Evolutionary conservation across 2,329 filamentous ascomycete species (phyloP).

Genomic region (Trichoderma atrobrunneum): DNA sequence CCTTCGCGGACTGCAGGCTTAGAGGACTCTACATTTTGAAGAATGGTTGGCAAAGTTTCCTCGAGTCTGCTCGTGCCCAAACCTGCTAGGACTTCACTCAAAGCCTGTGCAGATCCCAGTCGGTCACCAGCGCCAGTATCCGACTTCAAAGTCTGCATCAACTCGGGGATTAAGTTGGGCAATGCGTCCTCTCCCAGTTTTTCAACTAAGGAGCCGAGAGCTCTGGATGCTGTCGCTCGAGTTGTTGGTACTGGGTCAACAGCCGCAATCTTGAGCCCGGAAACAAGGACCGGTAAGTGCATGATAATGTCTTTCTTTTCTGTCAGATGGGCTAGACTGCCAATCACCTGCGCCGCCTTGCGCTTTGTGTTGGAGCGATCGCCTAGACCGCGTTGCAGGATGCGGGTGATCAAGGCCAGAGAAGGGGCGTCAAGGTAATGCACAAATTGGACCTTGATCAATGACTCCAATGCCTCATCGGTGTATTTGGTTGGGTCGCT

Average conservation of each 20-base stretch:
- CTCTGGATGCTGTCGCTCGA: conserved; percentile 91
- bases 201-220: conserved; percentile 92
- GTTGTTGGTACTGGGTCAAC: conserved; percentile 97
- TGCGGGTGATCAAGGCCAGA: conserved; percentile 88
- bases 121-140: conserved; percentile 95
- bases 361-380: conserved; percentile 94
- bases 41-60: conserved; percentile 91
- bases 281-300: conserved; percentile 88
- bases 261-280: conserved; percentile 81
- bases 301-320: conserved; percentile 91
- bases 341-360: conserved; percentile 96
- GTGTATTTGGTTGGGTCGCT: conserved; percentile 98
- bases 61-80: conserved; percentile 89
- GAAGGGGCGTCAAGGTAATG: conserved; percentile 98
- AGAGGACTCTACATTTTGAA: conserved; percentile 91
- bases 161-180: conserved; percentile 92
- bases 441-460: conserved; percentile 98
- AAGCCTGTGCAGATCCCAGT: conserved; percentile 91
- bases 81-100: conserved; percentile 93
- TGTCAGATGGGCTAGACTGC: conserved; percentile 92
- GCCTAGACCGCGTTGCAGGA: conserved; percentile 85
- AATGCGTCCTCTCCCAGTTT: conserved; percentile 96
- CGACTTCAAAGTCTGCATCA: conserved; percentile 97
- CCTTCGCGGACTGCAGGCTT: conserved; percentile 91
- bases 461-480: conserved; percentile 84